These are phyloP conservation scores for Oryza officinalis DNA, from an alignment of 176 grass and related monocot genomes.

Conservation along the genomic window DNA sequence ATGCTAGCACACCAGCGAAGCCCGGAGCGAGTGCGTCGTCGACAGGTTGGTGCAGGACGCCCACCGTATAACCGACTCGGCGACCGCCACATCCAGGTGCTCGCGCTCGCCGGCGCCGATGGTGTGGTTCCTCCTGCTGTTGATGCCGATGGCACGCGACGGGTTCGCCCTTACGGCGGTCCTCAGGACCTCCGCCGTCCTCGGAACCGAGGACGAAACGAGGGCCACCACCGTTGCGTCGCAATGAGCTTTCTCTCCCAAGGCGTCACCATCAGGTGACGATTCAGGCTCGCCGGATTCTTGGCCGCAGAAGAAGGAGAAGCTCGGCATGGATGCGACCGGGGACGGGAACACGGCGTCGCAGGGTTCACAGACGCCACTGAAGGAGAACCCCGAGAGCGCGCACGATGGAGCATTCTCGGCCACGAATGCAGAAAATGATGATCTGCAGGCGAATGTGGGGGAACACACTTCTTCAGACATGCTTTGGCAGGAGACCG, in stretches of 20 bases:
- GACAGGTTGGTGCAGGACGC: conserved; percentile 85
- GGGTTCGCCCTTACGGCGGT: background rate
- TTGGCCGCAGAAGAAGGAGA: conserved; percentile 56
- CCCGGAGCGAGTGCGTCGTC: conserved; percentile 65
- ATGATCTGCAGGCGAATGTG: conserved; percentile 61
- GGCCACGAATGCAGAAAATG: conserved; percentile 47
- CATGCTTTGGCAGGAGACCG: conserved; percentile 34
- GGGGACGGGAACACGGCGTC: conserved; percentile 21
- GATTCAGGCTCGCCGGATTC: background rate
- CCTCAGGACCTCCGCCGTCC: background rate
- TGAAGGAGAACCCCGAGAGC: conserved; percentile 57
- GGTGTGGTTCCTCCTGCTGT: conserved; percentile 74
- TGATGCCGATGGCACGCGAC: conserved; percentile 13
- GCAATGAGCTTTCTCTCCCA: background rate
- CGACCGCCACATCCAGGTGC: conserved; percentile 63
- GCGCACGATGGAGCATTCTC: conserved; percentile 25
- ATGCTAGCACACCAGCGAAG: conserved; percentile 85
- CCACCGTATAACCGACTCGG: conserved; percentile 92
- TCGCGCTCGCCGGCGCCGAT: conserved; percentile 61
- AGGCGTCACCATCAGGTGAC: background rate
- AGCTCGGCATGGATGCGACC: conserved; percentile 61
- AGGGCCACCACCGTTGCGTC: background rate
- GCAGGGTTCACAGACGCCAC: background rate
- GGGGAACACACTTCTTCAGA: conserved; percentile 49
- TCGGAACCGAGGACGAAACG: background rate